Percentiles rank a stretch among this genome's conserved stretches.
phyloP scores from a whole-genome alignment of 83 land plant species.

The Thuja plicata region DNA sequence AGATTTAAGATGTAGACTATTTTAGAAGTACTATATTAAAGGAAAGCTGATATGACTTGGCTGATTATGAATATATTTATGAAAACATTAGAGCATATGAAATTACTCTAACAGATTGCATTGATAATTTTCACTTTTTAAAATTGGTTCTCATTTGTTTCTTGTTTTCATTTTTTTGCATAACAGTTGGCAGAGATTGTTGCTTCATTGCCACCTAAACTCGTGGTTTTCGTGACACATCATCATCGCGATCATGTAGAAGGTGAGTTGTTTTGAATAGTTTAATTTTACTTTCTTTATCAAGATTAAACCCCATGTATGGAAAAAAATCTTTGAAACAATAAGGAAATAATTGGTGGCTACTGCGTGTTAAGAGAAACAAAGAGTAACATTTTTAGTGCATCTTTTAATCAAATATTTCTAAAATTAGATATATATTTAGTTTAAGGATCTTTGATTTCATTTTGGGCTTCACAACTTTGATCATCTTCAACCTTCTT shows the following conservation, averaged over 20 bases:
- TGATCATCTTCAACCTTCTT: not conserved
- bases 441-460: not conserved
- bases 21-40: not conserved
- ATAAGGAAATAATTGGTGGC: not conserved
- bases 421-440: not conserved
- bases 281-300: not conserved
- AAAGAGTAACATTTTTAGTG: not conserved
- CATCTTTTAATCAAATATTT: not conserved
- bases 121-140: not conserved
- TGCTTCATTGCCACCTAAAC: conserved; percentile 61
- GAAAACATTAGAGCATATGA: not conserved
- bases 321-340: not conserved
- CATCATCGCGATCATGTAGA: conserved; percentile 87
- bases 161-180: not conserved
- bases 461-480: not conserved
- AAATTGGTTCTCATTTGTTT: not conserved
- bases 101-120: not conserved
- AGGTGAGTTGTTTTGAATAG: conserved; percentile 41
- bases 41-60: not conserved
- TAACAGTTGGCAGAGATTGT: conserved; percentile 66
- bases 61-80: not conserved
- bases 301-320: not conserved
- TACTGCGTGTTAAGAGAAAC: not conserved
- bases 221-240: conserved; percentile 84
- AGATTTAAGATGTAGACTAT: not conserved